These are phyloP conservation scores for Moricandia moricandioides DNA, from an alignment of 345 rosid species.

Conservation along the genomic window DNA sequence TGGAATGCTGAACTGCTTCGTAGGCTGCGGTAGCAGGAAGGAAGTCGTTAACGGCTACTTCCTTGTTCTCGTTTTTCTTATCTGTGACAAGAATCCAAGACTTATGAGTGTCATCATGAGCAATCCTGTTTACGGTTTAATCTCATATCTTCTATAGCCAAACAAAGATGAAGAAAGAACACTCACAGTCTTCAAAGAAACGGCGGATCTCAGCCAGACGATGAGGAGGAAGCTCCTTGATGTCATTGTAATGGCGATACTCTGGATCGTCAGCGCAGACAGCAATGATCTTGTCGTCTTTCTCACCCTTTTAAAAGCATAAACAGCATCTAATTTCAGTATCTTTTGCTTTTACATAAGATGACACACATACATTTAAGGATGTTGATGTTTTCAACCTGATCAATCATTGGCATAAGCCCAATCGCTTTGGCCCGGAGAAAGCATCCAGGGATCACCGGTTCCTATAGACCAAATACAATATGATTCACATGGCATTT, in stretches of 20 bases:
- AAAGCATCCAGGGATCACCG: slow-evolving; percentile 96
- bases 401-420: slow-evolving; percentile 99
- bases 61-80: slow-evolving; percentile 99
- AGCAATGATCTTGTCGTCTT: slow-evolving; percentile 98
- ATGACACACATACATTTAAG: slow-evolving; percentile 18
- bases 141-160: background rate
- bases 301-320: slow-evolving; percentile 72
- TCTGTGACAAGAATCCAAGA: slow-evolving; percentile 47
- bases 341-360: background rate
- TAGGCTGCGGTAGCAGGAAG: slow-evolving; percentile 72
- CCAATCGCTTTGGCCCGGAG: slow-evolving; percentile 97
- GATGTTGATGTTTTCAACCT: slow-evolving; percentile 44
- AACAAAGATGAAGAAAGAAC: slow-evolving; percentile 4
- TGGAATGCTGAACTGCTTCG: slow-evolving; percentile 84
- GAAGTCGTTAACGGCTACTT: slow-evolving; percentile 94
- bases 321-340: background rate
- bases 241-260: slow-evolving; percentile 85
- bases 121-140: background rate
- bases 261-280: slow-evolving; percentile 99
- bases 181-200: slow-evolving; percentile 97
- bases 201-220: slow-evolving; percentile 98
- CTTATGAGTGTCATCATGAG: background rate
- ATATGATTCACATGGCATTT: slow-evolving; percentile 4
- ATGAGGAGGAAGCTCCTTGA: slow-evolving; percentile 93
- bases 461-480: slow-evolving; percentile 56